phyloP scores from a whole-genome alignment of 2,329 filamentous ascomycete species.

The Ascochyta viciae-villosae region DNA sequence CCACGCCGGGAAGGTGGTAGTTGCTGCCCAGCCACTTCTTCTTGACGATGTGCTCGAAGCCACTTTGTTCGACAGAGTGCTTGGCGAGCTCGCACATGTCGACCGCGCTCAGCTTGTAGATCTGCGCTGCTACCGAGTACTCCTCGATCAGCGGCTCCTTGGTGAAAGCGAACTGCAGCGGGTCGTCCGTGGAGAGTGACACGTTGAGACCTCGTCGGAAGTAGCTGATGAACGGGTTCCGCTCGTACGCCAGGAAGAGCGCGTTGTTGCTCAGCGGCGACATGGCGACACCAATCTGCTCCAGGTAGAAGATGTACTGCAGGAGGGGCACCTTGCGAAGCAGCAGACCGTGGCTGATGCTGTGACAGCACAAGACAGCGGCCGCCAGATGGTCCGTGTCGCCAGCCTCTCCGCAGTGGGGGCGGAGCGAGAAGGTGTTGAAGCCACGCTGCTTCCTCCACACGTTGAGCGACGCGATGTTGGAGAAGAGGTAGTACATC shows the following conservation, averaged over 20 bases:
- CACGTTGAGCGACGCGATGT: constrained; percentile 88
- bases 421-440: constrained; percentile 91
- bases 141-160: constrained; percentile 98
- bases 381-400: constrained; percentile 96
- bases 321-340: constrained; percentile 92
- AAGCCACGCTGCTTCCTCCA: constrained; percentile 92
- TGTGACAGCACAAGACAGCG: constrained; percentile 90
- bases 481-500: constrained; percentile 97
- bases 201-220: constrained; percentile 95
- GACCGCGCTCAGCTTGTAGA: constrained; percentile 95
- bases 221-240: constrained; percentile 95
- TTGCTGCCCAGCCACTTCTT: constrained; percentile 86
- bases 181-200: constrained; percentile 94
- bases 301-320: constrained; percentile 97
- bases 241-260: constrained; percentile 92
- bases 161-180: constrained; percentile 96
- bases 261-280: constrained; percentile 99
- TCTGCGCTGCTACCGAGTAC: constrained; percentile 96
- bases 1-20: constrained; percentile 78
- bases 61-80: constrained; percentile 93
- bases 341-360: constrained; percentile 92
- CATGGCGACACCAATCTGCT: constrained; percentile 99
- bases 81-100: constrained; percentile 99
- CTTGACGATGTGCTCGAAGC: constrained; percentile 89
- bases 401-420: constrained; percentile 95